Conservation (phyloP, 331 rosid genomes). For the Erythrophleum ivorense region DNA sequence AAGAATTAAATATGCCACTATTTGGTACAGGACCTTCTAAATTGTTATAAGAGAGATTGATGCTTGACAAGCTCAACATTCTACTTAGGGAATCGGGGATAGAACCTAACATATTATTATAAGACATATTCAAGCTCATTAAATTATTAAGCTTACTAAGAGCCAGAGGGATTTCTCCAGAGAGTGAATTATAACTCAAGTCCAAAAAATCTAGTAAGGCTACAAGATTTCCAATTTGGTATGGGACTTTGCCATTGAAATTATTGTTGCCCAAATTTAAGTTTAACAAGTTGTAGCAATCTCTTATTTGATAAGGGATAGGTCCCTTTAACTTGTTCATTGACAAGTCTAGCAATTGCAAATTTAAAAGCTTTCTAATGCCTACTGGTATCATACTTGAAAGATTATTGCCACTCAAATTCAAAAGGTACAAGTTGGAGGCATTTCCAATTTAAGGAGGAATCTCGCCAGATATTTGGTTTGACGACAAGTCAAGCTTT, state of each 20-base stretch:
- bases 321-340: constrained; percentile 40
- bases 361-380: constrained; percentile 30
- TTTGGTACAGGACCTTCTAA: not conserved
- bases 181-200: not conserved
- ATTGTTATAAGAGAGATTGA: not conserved
- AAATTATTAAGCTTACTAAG: not conserved
- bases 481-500: not conserved
- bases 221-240: not conserved
- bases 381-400: constrained; percentile 29
- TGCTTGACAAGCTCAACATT: not conserved
- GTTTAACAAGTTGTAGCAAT: not conserved
- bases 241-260: not conserved
- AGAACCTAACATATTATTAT: not conserved
- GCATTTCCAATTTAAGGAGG: not conserved
- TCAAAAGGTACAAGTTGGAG: not conserved
- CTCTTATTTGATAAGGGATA: constrained; percentile 24
- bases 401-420: constrained; percentile 35
- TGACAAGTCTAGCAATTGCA: constrained; percentile 22
- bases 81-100: not conserved
- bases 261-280: not conserved
- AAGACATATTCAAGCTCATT: not conserved
- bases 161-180: not conserved
- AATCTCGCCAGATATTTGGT: not conserved
- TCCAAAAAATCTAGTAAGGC: not conserved
- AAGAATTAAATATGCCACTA: not conserved